These are phyloP conservation scores for Gossypium herbaceum DNA, from an alignment of 345 rosid genomes.

Conservation along the genomic window DNA sequence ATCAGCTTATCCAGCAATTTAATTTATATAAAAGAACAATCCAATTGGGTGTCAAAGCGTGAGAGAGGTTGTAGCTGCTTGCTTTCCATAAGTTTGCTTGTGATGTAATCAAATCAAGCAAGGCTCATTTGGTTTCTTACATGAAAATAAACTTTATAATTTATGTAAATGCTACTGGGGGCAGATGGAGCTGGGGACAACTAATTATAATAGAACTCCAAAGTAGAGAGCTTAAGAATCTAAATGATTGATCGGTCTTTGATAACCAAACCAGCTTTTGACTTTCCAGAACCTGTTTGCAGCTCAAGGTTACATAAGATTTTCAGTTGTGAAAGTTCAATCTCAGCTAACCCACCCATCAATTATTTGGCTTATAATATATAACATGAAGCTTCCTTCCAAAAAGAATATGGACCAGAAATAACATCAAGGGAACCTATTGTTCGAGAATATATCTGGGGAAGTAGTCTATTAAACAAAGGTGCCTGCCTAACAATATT, in stretches of 20 bases:
- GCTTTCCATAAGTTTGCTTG: background rate
- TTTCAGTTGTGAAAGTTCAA: background rate
- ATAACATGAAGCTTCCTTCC: background rate
- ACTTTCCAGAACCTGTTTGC: background rate
- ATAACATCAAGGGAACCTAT: background rate
- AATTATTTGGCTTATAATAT: background rate
- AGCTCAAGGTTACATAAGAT: background rate
- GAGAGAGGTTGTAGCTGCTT: slow-evolving; percentile 1
- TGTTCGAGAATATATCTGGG: background rate
- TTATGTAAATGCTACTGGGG: background rate
- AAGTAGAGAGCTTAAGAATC: background rate
- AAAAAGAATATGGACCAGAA: background rate
- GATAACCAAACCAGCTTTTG: background rate
- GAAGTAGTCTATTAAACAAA: background rate
- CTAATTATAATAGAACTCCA: background rate
- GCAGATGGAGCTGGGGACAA: background rate
- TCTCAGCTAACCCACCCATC: background rate
- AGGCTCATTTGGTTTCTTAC: background rate
- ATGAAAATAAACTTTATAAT: background rate
- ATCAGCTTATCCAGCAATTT: background rate
- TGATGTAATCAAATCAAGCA: background rate
- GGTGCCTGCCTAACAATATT: too few relatives aligned
- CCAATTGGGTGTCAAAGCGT: background rate
- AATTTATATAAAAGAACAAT: background rate
- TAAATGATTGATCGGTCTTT: background rate